These are phyloP conservation scores for Turnera subulata DNA, from an alignment of 345 rosid genomes.

Conservation along the genomic window DNA sequence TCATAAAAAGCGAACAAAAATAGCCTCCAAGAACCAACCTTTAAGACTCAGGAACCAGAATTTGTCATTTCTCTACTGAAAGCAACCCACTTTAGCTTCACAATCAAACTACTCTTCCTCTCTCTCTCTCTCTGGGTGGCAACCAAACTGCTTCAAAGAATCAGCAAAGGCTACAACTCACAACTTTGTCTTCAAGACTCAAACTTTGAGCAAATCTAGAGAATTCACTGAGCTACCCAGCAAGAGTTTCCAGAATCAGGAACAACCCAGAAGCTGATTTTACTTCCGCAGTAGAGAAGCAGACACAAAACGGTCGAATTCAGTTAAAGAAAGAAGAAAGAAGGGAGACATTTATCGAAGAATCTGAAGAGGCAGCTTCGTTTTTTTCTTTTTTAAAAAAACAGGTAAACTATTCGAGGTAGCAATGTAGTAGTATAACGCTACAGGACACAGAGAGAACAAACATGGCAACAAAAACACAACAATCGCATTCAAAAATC, in stretches of 20 bases:
- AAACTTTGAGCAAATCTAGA: too few relatives aligned
- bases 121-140: constrained; percentile 11
- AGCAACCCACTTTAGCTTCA: constrained; percentile 37
- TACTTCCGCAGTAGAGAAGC: constrained; percentile 11
- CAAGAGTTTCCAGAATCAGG: constrained; percentile 8
- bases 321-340: constrained; percentile 1
- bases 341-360: too few relatives aligned
- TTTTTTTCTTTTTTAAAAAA: constrained; percentile 22
- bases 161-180: too few relatives aligned
- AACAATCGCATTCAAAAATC: constrained; percentile 41
- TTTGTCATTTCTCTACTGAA: constrained; percentile 27
- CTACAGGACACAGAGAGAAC: constrained; percentile 11
- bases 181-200: neutral
- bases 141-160: neutral
- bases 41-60: constrained; percentile 38
- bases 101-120: constrained; percentile 28
- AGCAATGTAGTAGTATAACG: constrained; percentile 13
- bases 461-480: constrained; percentile 2
- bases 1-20: constrained; percentile 25
- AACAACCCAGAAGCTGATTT: constrained; percentile 22
- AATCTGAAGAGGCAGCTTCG: constrained; percentile 1
- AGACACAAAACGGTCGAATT: constrained; percentile 30
- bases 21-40: constrained; percentile 43
- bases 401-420: constrained; percentile 1
- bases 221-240: constrained; percentile 10